A percentile compares a stretch with the other conserved stretches of the same genome.
phyloP scores from a whole-genome alignment of 495 filamentous ascomycete species.

The Saxophila tyrrhenica region DNA sequence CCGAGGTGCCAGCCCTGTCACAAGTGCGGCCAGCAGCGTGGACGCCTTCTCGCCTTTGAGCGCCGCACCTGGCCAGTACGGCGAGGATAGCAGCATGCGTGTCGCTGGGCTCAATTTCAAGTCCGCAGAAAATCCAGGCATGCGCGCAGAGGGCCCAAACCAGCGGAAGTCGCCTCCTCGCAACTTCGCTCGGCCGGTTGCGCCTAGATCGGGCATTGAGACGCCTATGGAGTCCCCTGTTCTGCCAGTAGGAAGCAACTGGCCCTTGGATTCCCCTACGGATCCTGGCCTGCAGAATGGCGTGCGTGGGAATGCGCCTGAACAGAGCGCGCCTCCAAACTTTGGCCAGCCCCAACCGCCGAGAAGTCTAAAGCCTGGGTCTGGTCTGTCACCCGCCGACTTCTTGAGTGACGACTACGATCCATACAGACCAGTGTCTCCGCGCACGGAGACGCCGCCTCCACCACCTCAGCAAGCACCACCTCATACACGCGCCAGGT shows the following conservation, averaged over 20 bases:
- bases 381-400: background rate
- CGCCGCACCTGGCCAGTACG: background rate
- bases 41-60: slow-evolving; percentile 11
- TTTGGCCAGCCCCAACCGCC: background rate
- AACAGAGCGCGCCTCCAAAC: background rate
- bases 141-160: slow-evolving; percentile 8
- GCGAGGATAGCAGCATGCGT: slow-evolving; percentile 9
- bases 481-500: background rate
- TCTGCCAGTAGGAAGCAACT: background rate
- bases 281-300: slow-evolving; percentile 44
- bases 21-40: slow-evolving; percentile 16
- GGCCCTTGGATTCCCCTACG: slow-evolving; percentile 42
- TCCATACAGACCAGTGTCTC: slow-evolving; percentile 5
- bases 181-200: slow-evolving; percentile 5
- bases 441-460: background rate
- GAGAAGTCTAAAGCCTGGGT: background rate
- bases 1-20: slow-evolving; percentile 11
- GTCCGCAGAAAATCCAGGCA: slow-evolving; percentile 8
- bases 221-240: background rate
- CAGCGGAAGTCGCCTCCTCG: slow-evolving; percentile 7
- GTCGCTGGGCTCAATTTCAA: slow-evolving; percentile 9
- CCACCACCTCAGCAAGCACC: background rate
- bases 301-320: slow-evolving; percentile 14
- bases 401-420: slow-evolving; percentile 7
- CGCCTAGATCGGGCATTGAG: background rate